Conservation (phyloP, 2,329 filamentous ascomycete genomes). For the Zymoseptoria crescenta region DNA sequence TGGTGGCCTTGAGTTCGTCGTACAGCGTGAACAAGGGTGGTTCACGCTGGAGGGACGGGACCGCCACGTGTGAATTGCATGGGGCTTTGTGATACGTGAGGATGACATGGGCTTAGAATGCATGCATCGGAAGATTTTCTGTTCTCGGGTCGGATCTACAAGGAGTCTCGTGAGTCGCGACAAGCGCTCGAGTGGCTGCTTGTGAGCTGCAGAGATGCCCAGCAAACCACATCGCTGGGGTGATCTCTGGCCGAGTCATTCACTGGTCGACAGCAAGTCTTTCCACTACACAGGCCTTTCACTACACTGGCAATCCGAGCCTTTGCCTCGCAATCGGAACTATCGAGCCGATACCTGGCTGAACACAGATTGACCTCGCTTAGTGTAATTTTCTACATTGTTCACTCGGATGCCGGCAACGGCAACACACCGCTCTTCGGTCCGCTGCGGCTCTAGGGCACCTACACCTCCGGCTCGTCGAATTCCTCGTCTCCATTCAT, state of each 20-base stretch:
- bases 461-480: conserved; percentile 1
- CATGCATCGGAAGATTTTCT: not conserved
- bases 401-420: not conserved
- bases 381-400: not conserved
- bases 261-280: not conserved
- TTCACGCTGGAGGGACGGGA: not conserved
- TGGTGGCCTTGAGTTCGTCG: not conserved
- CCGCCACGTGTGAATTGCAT: not conserved
- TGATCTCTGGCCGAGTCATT: not conserved
- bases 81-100: not conserved
- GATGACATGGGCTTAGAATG: not conserved
- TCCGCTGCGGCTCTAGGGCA: not conserved
- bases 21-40: not conserved
- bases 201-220: not conserved
- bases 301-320: not conserved
- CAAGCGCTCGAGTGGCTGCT: not conserved
- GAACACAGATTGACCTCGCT: not conserved
- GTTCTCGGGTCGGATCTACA: not conserved
- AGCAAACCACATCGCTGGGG: not conserved
- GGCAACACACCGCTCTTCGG: not conserved
- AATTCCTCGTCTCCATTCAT: conserved; percentile 19
- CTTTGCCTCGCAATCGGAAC: not conserved
- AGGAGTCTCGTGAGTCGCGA: not conserved
- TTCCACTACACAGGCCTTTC: too few species aligned
- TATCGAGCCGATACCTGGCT: not conserved